Evolutionary conservation across 108 stramenopile species (phyloP), one percentile per base, ranked within the genome.

Genomic region (Skeletonema menzelii): DNA sequence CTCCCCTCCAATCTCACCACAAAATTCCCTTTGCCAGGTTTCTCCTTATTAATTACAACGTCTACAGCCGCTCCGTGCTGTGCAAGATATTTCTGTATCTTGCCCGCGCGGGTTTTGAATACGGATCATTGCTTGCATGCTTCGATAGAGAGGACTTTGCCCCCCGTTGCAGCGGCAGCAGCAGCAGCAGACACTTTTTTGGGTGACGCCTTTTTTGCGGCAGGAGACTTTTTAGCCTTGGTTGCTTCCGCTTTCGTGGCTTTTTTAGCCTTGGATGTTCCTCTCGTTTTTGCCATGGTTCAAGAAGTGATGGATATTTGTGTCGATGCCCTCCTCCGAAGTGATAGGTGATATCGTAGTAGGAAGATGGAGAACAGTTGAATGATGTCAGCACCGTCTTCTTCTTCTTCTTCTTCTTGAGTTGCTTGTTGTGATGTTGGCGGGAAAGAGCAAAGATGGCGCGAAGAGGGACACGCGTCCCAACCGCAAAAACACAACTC

Each of bases 101-200:
- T 88, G 30, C 71, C 66, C 56, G 91, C 89, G 75, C 91, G 84
- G 17, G 86, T 84, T 76, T 90, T 90, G 84, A 93, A 92, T 63
- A 86, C 89, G 49, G 77, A 78, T 90, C 89, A 90, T 82, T 88
- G 88, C 76, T 93, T 93, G 81, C 91, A 90, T 6, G 91, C 91
- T 74, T 93, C 91, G 44, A 93, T 85, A 15, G 77, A 75, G 2
- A 90, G 85, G 22, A 76, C 64, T 32, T 56, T 63, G 22, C 66
- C 76, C 1, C 56, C 49, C 19, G 40, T 5, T 19, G 68, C 68
- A 42, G 44, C 15, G 14, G 65, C 3, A n/a, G 8, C 24, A 28
- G 68, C 15, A n/a, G 26, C 38, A 24, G 49, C 1, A 24, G 63
- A 61, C 4, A 27, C 69, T 12, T 59, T 20, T 47, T 67, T 63